These are phyloP conservation scores for Dothistroma pini DNA, from an alignment of 2,329 filamentous ascomycete species.

Conservation along the genomic window DNA sequence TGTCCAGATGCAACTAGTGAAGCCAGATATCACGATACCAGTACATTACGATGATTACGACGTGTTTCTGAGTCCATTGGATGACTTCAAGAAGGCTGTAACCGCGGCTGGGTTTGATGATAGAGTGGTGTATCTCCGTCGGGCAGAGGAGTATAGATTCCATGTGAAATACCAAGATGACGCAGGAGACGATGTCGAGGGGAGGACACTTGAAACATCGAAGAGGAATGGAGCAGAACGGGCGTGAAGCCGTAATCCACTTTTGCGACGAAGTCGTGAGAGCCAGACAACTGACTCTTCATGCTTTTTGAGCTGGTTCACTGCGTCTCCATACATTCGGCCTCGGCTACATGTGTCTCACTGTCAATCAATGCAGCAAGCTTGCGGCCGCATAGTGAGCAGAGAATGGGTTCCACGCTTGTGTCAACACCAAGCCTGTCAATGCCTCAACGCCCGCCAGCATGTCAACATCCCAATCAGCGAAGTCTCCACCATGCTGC, in stretches of 20 bases:
- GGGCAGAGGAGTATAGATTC: conserved; percentile 57
- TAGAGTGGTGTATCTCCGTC: conserved; percentile 59
- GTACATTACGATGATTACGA: conserved; percentile 65
- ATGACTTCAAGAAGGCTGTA: conserved; percentile 58
- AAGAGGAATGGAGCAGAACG: not conserved
- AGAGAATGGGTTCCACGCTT: too few relatives aligned
- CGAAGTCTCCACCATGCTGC: too few relatives aligned
- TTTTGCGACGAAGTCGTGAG: too few relatives aligned
- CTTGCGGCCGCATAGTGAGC: too few relatives aligned
- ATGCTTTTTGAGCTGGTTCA: too few relatives aligned
- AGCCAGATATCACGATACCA: conserved; percentile 60
- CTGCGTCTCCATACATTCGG: too few relatives aligned
- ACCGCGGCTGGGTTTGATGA: conserved; percentile 49
- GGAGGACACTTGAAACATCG: not conserved
- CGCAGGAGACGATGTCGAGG: not conserved
- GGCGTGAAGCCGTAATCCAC: not conserved
- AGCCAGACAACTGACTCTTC: too few relatives aligned
- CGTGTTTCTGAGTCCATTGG: conserved; percentile 57
- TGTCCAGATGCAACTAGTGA: conserved; percentile 52
- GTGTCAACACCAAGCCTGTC: too few relatives aligned
- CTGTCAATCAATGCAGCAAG: too few relatives aligned
- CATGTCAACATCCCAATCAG: too few relatives aligned
- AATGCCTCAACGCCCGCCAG: too few relatives aligned
- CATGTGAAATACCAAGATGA: conserved; percentile 35
- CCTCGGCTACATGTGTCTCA: too few relatives aligned